A percentile compares a stretch with the other conserved stretches of the same genome.
These are phyloP conservation scores for Canariomyces notabilis DNA, from an alignment of 2,329 filamentous ascomycete species.

Conservation along the genomic window DNA sequence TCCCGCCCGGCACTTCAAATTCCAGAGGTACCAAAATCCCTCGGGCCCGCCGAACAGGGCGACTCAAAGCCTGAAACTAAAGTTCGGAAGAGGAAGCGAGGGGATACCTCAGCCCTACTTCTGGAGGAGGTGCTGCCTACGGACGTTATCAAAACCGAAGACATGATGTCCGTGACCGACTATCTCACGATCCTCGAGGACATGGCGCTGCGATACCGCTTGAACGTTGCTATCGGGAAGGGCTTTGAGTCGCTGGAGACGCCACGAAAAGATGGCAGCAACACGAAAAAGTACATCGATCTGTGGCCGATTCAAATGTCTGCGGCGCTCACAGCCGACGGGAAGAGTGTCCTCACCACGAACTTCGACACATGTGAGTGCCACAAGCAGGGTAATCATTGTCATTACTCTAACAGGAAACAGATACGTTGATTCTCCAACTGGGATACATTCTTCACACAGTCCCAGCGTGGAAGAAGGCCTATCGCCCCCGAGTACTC, in stretches of 20 bases:
- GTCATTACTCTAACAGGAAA: constrained; percentile 15
- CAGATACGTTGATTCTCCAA: constrained; percentile 74
- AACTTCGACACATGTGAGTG: constrained; percentile 83
- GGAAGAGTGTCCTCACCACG: constrained; percentile 67
- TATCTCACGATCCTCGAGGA: constrained; percentile 84
- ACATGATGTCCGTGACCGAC: constrained; percentile 62
- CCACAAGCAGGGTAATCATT: neutral
- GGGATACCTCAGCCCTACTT: constrained; percentile 51
- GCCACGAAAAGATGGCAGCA: constrained; percentile 53
- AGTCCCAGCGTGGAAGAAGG: constrained; percentile 72
- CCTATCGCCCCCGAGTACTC: constrained; percentile 67
- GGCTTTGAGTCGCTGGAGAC: constrained; percentile 74
- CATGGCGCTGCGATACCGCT: constrained; percentile 67
- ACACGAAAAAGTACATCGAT: constrained; percentile 74
- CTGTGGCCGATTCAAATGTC: constrained; percentile 95
- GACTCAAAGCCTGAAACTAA: constrained; percentile 31
- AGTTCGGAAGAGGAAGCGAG: constrained; percentile 36
- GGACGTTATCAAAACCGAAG: constrained; percentile 63
- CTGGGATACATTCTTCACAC: constrained; percentile 80
- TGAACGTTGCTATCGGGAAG: constrained; percentile 80
- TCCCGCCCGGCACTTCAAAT: constrained; percentile 53
- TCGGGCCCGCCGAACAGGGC: constrained; percentile 14
- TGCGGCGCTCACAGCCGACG: constrained; percentile 67
- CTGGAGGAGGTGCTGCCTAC: constrained; percentile 60
- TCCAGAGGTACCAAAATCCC: constrained; percentile 40